Base-by-base conservation (phyloP, 306 rosid genomes). In the Inga leiocalycina region DNA sequence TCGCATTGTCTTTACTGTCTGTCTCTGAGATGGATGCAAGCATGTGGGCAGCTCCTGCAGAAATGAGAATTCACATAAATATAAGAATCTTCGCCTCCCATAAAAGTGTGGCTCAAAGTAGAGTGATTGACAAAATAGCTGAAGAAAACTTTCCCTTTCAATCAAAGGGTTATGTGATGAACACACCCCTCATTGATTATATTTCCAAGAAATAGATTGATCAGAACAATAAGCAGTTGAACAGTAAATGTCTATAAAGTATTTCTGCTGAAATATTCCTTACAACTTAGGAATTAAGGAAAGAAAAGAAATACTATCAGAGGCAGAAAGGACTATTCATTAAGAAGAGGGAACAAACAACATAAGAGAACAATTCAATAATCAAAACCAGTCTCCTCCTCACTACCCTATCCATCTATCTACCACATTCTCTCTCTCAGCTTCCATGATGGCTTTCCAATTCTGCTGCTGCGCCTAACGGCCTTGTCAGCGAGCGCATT, bases 21-120 rank as follows among this genome's bases (percentile, higher is more conserved):
- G 66, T 44, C 9, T 9, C 27, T 8, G 1, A 22, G 85, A 51
- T 49, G 71, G 39, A 2, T 88, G 83, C 86, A 89, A 78, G 43
- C 75, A 37, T 37, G 64, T 57, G 24, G 30, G 13, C 27, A 57
- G 30, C 64, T 57, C 24, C 64, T 57, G 64, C 27, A 20, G 30
- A 57, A 57, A 57, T n/a, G 64, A 20, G 30, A n/a, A 2, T 57
- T 57, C 6, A 57, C 64, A 57, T 7, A 57, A 20, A 57, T n/a
- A 57, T 20, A n/a, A 57, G 30, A 57, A 19, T 19, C 61, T 54
- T 6, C 8, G 5, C 61, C 24, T 19, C 24, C 8, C 24, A 6
- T 54, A 54, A 19, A 39, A 54, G 61, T 6, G 24, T 19, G 24
- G 61, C 24, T 54, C 61, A 54, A 19, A 54, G 8, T 13, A 48